Percentiles rank a stretch among this genome's conserved stretches.
phyloP scores from a whole-genome alignment of 192 early-diverging fungal genomes.

The Lunasporangiospora selenospora region DNA sequence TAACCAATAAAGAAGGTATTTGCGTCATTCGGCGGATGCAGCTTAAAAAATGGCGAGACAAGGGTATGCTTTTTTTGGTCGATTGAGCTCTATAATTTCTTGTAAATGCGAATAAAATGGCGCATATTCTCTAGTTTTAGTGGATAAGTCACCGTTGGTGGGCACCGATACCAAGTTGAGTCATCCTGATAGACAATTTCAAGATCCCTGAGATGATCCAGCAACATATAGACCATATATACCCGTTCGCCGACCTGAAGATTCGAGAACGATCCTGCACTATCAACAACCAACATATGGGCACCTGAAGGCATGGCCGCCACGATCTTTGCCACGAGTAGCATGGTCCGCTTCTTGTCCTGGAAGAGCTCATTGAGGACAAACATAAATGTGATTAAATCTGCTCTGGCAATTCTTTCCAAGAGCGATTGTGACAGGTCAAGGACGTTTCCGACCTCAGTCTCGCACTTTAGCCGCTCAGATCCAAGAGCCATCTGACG shows the following conservation, averaged over 20 bases:
- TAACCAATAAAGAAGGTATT: too few species aligned
- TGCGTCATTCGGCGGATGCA: too few species aligned
- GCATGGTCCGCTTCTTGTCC: slow-evolving; percentile 77
- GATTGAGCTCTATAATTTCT: slow-evolving; percentile 60
- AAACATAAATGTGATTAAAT: slow-evolving; percentile 89
- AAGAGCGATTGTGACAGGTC: slow-evolving; percentile 54
- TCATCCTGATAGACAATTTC: slow-evolving; percentile 72
- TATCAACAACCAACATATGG: slow-evolving; percentile 85
- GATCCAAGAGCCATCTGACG: slow-evolving; percentile 58
- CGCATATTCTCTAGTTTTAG: slow-evolving; percentile 90
- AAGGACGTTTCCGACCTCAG: slow-evolving; percentile 67
- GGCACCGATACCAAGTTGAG: slow-evolving; percentile 78
- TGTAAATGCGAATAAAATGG: slow-evolving; percentile 87
- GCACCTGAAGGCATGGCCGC: slow-evolving; percentile 66
- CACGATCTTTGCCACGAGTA: slow-evolving; percentile 76
- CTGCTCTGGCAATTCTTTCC: slow-evolving; percentile 57
- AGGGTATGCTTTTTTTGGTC: too few species aligned
- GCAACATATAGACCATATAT: slow-evolving; percentile 92
- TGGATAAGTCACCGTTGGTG: slow-evolving; percentile 75
- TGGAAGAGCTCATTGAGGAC: slow-evolving; percentile 92
- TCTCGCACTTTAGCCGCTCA: slow-evolving; percentile 59
- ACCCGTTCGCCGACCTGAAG: slow-evolving; percentile 70
- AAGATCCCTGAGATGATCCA: slow-evolving; percentile 80
- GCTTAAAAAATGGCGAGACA: too few species aligned
- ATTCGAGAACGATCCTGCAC: slow-evolving; percentile 93